These are phyloP conservation scores for Daldinia decipiens DNA, from an alignment of 495 filamentous ascomycete genomes.

Conservation along the genomic window DNA sequence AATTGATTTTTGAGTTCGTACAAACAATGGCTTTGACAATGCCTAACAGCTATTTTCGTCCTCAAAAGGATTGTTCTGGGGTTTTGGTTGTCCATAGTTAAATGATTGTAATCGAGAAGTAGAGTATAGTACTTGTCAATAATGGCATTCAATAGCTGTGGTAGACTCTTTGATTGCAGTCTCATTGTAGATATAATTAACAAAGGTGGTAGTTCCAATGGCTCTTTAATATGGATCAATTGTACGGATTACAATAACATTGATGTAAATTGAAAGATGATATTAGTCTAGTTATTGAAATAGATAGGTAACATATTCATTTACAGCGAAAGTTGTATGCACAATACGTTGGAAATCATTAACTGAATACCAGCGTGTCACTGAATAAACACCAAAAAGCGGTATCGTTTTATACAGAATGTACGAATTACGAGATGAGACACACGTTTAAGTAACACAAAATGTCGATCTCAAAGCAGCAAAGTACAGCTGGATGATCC, in stretches of 20 bases:
- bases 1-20: neutral
- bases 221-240: neutral
- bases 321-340: neutral
- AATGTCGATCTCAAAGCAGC: neutral
- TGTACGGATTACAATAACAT: neutral
- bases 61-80: neutral
- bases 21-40: neutral
- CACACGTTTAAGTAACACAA: neutral
- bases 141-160: neutral
- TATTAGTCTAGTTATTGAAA: neutral
- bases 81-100: neutral
- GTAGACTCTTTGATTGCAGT: neutral
- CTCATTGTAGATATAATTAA: neutral
- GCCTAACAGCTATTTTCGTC: neutral
- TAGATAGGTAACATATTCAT: neutral
- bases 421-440: neutral
- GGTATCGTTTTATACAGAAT: neutral
- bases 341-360: neutral
- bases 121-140: neutral
- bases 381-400: constrained; percentile 1
- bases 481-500: neutral
- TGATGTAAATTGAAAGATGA: neutral
- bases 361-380: neutral
- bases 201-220: neutral
- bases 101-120: neutral